Percentiles rank a stretch among this genome's conserved stretches.
Evolutionary conservation across 139 green algal species (phyloP).

Genomic region (Chlorella sorokiniana): DNA sequence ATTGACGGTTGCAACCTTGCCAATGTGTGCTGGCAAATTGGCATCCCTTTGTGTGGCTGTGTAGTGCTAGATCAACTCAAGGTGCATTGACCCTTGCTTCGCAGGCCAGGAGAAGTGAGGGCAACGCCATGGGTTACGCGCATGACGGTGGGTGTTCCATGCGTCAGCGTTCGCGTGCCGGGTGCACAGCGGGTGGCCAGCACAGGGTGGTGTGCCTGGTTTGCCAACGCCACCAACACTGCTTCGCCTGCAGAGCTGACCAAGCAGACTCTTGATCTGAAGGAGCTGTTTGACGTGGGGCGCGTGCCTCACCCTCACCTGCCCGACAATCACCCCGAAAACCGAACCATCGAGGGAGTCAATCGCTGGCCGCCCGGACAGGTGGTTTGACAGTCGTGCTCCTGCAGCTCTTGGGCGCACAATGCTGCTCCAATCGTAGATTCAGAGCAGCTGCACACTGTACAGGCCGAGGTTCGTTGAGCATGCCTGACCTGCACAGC

Average conservation of each 20-base stretch:
- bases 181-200: neutral
- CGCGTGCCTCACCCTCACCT: conserved; percentile 22
- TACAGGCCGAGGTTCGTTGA: neutral
- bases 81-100: no score
- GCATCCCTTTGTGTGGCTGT: neutral
- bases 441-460: neutral
- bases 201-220: neutral
- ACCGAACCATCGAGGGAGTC: conserved; percentile 9
- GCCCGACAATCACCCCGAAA: conserved; percentile 1
- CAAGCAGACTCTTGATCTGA: conserved; percentile 47
- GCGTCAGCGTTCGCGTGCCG: no score
- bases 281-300: conserved; percentile 50
- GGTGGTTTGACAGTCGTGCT: neutral
- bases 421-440: neutral
- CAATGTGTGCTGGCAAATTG: neutral
- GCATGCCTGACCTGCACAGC: no score
- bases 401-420: neutral
- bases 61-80: no score
- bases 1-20: neutral
- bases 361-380: conserved; percentile 28
- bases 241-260: conserved; percentile 55
- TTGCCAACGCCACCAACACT: conserved; percentile 36
- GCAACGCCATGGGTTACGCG: conserved; percentile 15
- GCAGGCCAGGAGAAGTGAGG: neutral
- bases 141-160: neutral